Conservation (phyloP, 345 rosid species). For the Pugionium dolabratum region DNA sequence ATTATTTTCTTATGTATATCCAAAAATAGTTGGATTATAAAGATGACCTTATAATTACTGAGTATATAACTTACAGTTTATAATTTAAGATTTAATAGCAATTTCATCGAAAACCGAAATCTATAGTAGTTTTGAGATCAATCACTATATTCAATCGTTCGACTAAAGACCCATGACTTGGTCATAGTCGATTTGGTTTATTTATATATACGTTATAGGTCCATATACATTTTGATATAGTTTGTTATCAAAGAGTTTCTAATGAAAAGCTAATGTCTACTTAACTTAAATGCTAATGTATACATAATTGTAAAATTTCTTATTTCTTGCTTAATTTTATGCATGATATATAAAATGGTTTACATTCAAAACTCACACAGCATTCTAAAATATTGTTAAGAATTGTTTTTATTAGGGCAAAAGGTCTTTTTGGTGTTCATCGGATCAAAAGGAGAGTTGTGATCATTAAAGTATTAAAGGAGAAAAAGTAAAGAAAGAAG, state of each 20-base stretch:
- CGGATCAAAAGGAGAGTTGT: conserved; percentile 39
- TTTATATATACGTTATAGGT: too few relatives aligned
- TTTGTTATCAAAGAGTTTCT: too few relatives aligned
- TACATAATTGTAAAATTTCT: too few relatives aligned
- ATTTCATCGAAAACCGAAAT: conserved; percentile 14
- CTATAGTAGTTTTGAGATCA: conserved; percentile 8
- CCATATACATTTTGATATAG: too few relatives aligned
- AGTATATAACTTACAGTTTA: not conserved
- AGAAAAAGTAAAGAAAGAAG: conserved; percentile 37
- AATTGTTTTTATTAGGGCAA: not conserved
- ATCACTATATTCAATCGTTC: conserved; percentile 1
- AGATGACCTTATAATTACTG: conserved; percentile 26
- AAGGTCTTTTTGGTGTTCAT: conserved; percentile 41
- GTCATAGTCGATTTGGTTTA: not conserved
- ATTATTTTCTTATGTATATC: conserved; percentile 37
- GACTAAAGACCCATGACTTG: not conserved
- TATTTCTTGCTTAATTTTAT: too few relatives aligned
- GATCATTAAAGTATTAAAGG: conserved; percentile 43
- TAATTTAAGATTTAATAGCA: conserved; percentile 3
- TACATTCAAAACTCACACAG: too few relatives aligned
- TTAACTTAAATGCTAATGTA: too few relatives aligned
- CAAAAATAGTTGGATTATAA: conserved; percentile 32
- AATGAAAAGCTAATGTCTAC: too few relatives aligned
- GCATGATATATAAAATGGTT: too few relatives aligned
- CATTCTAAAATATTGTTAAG: too few relatives aligned